Conservation (phyloP, 2,329 filamentous ascomycete species). For the Aspergillus ruber region DNA sequence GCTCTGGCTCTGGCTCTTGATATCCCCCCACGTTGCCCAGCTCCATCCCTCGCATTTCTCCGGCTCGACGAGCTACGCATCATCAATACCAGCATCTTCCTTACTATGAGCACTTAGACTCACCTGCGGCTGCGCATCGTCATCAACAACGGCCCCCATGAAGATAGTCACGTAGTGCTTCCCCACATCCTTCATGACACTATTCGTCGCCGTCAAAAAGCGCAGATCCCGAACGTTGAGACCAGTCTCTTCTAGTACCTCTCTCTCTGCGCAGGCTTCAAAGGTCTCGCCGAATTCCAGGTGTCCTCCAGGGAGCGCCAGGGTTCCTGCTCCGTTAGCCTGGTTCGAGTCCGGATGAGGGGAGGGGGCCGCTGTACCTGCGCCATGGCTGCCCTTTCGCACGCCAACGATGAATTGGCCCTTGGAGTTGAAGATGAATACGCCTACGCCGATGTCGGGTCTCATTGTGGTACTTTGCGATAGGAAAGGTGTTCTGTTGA, state of each 20-base stretch:
- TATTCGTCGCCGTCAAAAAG: constrained; percentile 60
- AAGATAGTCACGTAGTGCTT: constrained; percentile 75
- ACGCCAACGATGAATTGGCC: constrained; percentile 44
- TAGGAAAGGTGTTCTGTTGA: not conserved
- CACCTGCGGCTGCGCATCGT: constrained; percentile 50
- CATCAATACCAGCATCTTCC: not conserved
- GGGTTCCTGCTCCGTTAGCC: constrained; percentile 44
- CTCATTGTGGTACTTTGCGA: constrained; percentile 6
- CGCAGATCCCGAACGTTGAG: constrained; percentile 48
- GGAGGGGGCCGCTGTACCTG: constrained; percentile 29
- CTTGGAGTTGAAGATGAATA: constrained; percentile 38
- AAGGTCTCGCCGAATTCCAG: constrained; percentile 63
- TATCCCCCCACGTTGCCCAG: constrained; percentile 46
- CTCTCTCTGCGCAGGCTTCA: constrained; percentile 58
- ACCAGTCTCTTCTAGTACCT: constrained; percentile 65
- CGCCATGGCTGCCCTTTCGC: constrained; percentile 43
- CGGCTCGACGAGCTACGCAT: constrained; percentile 33
- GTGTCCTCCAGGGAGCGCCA: constrained; percentile 68
- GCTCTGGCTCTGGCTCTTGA: constrained; percentile 20
- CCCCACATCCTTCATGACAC: constrained; percentile 51
- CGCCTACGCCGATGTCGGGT: constrained; percentile 43
- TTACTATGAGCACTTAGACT: constrained; percentile 13
- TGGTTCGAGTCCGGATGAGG: not conserved
- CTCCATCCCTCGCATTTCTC: constrained; percentile 53
- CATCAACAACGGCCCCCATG: constrained; percentile 47